Base-by-base conservation (phyloP, 352 stramenopile genomes). In the Pythium aristosporum region DNA sequence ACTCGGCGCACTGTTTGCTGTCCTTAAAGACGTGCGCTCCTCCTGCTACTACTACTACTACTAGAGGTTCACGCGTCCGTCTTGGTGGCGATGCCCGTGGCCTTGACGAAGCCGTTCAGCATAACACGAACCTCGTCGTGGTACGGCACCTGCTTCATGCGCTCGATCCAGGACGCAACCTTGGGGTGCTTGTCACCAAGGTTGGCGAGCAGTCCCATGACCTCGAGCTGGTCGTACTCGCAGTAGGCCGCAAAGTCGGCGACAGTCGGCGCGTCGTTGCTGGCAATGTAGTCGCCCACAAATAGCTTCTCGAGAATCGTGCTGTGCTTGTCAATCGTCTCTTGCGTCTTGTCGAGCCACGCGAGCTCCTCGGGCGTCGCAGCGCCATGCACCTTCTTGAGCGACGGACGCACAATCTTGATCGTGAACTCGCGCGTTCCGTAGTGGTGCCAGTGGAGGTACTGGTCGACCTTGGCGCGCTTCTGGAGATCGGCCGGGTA, bases 391-490 rank as follows among this genome's bases (percentile, higher is more conserved):
- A 43, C 23, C 10, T 57, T 56, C 7, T 54, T 63, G 34, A 75
- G 71, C 56, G 72, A 57, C 57, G 77, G 77, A 11, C 68, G 58
- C 28, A 88, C 30, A 18, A 88, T 57, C 34, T 82, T 71, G 15
- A 63, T 36, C 28, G 80, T 87, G 57, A 79, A 75, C 21, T 73
- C 41, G 18, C 80, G 80, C 43, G 63, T 64, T 62, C 77, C 80
- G 49, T 72, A 86, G 76, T 90, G 81, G 67, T 90, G 81, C 81
- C 81, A 90, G 71, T 85, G 71, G 34, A 89, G 62, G 60, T 84
- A 87, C 69, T 90, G 42, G 68, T 88, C 79, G 30, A 90, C 39
- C 57, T 88, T 88, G 18, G 78, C 76, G 34, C 72, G 80, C n/a
- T 67, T 70, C 53, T 78, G 44, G 0, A 72, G 15, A 32, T 85